Conservation (phyloP, 2,329 filamentous ascomycete species). For the Alternaria solani region DNA sequence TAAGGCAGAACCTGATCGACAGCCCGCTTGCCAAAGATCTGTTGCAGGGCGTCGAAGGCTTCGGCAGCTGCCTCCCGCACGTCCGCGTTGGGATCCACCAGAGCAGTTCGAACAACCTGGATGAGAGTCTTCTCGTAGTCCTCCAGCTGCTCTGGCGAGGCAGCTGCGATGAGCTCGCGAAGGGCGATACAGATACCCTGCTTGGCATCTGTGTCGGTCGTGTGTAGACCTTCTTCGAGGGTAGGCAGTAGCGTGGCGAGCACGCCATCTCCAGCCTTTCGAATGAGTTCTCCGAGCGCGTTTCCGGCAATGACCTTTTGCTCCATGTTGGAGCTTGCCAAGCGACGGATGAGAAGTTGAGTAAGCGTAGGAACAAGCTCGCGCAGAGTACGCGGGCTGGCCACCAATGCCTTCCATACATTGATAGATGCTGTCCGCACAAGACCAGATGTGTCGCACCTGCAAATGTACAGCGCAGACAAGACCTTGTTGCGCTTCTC, state of each 20-base stretch:
- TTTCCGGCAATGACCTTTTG: conserved; percentile 99
- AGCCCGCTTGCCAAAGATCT: conserved; percentile 90
- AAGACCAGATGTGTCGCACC: conserved; percentile 91
- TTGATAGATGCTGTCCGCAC: conserved; percentile 89
- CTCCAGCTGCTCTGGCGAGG: conserved; percentile 85
- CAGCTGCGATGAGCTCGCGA: conserved; percentile 89
- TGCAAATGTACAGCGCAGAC: conserved; percentile 96
- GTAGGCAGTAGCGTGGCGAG: conserved; percentile 87
- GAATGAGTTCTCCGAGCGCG: conserved; percentile 92
- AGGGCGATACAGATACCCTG: conserved; percentile 98
- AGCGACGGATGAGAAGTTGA: conserved; percentile 89
- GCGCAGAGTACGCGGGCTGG: conserved; percentile 89
- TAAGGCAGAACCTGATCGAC: conserved; percentile 95
- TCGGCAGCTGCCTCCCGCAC: conserved; percentile 96
- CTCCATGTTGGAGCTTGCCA: conserved; percentile 96
- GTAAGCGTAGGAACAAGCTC: conserved; percentile 94
- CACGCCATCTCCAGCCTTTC: conserved; percentile 94
- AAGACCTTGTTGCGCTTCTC: conserved; percentile 97
- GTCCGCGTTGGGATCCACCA: conserved; percentile 88
- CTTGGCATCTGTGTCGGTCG: conserved; percentile 89
- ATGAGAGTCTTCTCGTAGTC: conserved; percentile 96
- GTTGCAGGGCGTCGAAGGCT: conserved; percentile 94
- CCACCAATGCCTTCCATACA: conserved; percentile 97
- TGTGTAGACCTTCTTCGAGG: conserved; percentile 88
- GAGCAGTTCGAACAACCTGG: conserved; percentile 88